Conservation (phyloP, 805 yeast species). For the Candida ovalis region DNA sequence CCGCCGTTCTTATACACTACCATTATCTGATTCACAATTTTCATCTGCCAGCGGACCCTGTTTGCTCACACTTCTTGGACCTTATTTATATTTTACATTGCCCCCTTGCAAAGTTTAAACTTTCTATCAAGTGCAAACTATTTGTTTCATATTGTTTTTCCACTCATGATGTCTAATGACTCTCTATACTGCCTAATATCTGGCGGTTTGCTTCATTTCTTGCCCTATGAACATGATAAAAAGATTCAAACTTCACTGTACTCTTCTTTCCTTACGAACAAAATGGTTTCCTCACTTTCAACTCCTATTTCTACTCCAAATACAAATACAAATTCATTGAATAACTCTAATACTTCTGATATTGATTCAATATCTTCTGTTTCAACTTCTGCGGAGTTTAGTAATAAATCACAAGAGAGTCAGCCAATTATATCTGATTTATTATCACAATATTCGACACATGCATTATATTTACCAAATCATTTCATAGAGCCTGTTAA, state of each 20-base stretch:
- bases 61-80: too few relatives aligned
- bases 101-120: too few relatives aligned
- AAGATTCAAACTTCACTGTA: constrained; percentile 10
- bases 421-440: constrained; percentile 12
- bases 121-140: too few relatives aligned
- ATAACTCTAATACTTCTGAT: constrained; percentile 11
- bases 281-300: constrained; percentile 23
- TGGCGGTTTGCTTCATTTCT: constrained; percentile 25
- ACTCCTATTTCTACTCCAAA: constrained; percentile 13
- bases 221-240: constrained; percentile 18
- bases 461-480: constrained; percentile 48
- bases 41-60: too few relatives aligned
- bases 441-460: constrained; percentile 35
- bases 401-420: not conserved
- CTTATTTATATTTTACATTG: too few relatives aligned
- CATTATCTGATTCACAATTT: too few relatives aligned
- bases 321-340: not conserved
- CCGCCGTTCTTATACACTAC: too few relatives aligned
- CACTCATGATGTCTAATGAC: not conserved
- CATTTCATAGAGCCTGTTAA: constrained; percentile 34
- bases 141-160: too few relatives aligned
- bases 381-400: constrained; percentile 2
- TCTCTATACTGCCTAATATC: constrained; percentile 28
- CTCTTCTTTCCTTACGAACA: constrained; percentile 22
- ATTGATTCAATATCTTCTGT: constrained; percentile 9